Conservation (phyloP, 1,139 yeast species). For the Geotrichum phurueaensis region DNA sequence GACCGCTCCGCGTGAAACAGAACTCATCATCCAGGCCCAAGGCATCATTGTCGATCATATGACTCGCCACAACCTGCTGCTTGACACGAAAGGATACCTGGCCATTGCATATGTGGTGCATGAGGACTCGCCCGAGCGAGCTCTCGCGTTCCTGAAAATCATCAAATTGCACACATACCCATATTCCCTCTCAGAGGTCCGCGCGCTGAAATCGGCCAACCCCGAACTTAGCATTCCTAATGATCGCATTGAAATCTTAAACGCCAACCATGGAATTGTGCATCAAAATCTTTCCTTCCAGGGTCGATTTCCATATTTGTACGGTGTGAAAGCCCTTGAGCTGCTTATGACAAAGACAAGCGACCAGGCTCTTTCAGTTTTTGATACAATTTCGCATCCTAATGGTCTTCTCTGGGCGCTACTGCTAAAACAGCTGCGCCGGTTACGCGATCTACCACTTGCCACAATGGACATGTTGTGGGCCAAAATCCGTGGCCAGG, state of each 20-base stretch:
- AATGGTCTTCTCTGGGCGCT: slow-evolving; percentile 27
- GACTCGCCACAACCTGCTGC: slow-evolving; percentile 10
- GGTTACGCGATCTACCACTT: slow-evolving; percentile 22
- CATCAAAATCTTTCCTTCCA: neutral
- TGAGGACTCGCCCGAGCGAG: slow-evolving; percentile 21
- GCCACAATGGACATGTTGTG: slow-evolving; percentile 24
- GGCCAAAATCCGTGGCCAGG: slow-evolving; percentile 19
- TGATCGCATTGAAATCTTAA: neutral
- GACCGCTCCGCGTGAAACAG: slow-evolving; percentile 20
- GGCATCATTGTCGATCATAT: slow-evolving; percentile 25
- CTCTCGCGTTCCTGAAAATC: slow-evolving; percentile 21
- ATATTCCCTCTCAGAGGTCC: slow-evolving; percentile 22
- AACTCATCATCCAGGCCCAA: slow-evolving; percentile 28
- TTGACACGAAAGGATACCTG: slow-evolving; percentile 33
- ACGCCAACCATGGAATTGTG: neutral
- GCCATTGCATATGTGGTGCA: slow-evolving; percentile 28
- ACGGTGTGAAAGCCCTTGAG: slow-evolving; percentile 19
- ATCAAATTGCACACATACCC: slow-evolving; percentile 26
- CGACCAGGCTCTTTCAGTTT: slow-evolving; percentile 9
- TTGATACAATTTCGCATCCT: slow-evolving; percentile 15
- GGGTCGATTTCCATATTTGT: slow-evolving; percentile 25
- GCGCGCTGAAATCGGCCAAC: slow-evolving; percentile 16
- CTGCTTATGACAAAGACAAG: slow-evolving; percentile 11
- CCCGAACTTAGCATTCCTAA: neutral
- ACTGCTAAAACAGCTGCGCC: slow-evolving; percentile 22